These are phyloP conservation scores for Fremontodendron californicum DNA, from an alignment of 345 rosid species.

Conservation along the genomic window DNA sequence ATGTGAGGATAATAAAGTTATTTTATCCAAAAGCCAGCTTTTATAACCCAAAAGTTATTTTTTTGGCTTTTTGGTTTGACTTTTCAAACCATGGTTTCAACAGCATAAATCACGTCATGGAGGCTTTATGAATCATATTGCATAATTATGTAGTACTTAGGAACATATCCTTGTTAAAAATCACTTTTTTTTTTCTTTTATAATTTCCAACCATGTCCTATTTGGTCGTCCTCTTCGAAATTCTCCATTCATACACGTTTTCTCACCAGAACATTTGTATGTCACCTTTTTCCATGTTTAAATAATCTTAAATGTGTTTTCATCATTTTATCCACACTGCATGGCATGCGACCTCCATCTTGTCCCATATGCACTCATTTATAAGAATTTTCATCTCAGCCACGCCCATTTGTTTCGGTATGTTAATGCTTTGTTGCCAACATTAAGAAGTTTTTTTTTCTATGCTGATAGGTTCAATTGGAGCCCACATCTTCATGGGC, in stretches of 20 bases:
- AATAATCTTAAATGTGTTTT: not conserved
- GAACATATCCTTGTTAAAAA: not conserved
- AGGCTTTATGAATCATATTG: not conserved
- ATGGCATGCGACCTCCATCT: not conserved
- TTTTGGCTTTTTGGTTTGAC: too few species aligned
- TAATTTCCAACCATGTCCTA: not conserved
- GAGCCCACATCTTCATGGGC: constrained; percentile 91
- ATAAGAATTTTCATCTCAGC: not conserved
- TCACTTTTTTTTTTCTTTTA: not conserved
- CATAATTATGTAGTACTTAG: not conserved
- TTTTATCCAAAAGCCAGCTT: too few species aligned
- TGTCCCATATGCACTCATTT: not conserved
- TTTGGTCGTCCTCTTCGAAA: not conserved
- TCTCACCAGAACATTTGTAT: not conserved
- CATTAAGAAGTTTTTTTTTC: not conserved
- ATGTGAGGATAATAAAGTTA: too few species aligned
- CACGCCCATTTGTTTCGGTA: too few species aligned
- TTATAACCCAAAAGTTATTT: too few species aligned
- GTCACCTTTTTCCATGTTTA: not conserved
- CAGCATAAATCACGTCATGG: too few species aligned
- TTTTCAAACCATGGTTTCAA: too few species aligned
- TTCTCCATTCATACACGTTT: not conserved
- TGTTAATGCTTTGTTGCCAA: not conserved
- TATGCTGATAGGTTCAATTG: constrained; percentile 70
- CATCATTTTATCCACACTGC: not conserved